Evolutionary conservation across 495 filamentous ascomycete genomes (phyloP), one percentile per base, ranked within the genome.

Genomic region (Podospora tetraspora): DNA sequence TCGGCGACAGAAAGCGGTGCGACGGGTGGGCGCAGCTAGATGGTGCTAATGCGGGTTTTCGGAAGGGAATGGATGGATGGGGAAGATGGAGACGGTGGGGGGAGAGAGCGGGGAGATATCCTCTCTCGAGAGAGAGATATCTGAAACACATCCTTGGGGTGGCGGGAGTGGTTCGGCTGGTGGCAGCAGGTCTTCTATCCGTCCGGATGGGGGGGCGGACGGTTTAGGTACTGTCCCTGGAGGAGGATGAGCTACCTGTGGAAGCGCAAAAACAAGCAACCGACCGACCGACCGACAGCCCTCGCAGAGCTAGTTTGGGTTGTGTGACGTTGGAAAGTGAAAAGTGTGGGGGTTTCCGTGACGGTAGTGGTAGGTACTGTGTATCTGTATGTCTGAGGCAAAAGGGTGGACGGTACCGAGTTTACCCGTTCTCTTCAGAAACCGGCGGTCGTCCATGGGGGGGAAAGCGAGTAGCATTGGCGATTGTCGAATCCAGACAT

Each of bases 1-100:
- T 63, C 59, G 63, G 68, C 68, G 66, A 62, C 68, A 30, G 67
- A 56, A 64, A 30, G 67, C 62, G 32, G 67, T 65, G 61, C 21
- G 61, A 63, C 59, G 25, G 58, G 29, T 37, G 62, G 37, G 52
- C 25, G 21, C 62, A 56, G 34, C 21, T 13, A 25, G 24, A 3
- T 25, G 19, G 62, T 22, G 22, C 22, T 22, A 16, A 37, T 24
- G 43, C 62, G 43, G 24, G 43, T 10, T 16, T 64, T 34, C 32
- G 27, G 62, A 64, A 64, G 62, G 21, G 43, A 37, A n/a, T 52
- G 43, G 43, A n/a, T n/a, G 30, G 32, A 13, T 34, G 12, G 32
- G 29, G 29, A 30, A 30, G 29, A 13, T 34, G 32, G 12, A 52
- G 43, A 19, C 19, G 19, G 43, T 52, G 43, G 19, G 43, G 43